phyloP scores from a whole-genome alignment of 2,329 filamentous ascomycete species.

The Cladosporium sp. region DNA sequence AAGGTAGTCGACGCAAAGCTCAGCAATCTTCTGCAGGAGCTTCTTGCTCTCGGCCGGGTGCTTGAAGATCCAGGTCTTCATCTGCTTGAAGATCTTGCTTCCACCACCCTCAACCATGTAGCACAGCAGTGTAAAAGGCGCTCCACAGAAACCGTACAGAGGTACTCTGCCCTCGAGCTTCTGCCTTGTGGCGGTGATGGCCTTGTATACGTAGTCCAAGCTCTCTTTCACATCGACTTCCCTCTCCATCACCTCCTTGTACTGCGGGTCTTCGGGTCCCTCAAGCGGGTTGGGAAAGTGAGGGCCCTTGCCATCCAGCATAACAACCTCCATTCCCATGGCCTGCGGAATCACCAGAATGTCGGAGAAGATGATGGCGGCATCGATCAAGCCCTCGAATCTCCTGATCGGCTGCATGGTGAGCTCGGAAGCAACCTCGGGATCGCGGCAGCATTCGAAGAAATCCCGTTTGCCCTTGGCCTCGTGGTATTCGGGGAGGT shows the following conservation, averaged over 20 bases:
- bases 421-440: constrained; percentile 87
- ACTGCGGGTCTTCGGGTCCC: constrained; percentile 78
- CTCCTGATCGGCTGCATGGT: constrained; percentile 95
- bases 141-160: constrained; percentile 92
- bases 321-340: constrained; percentile 97
- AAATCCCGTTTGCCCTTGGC: constrained; percentile 90
- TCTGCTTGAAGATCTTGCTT: constrained; percentile 88
- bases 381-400: constrained; percentile 84
- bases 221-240: constrained; percentile 80
- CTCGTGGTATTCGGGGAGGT: constrained; percentile 96
- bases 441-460: constrained; percentile 93
- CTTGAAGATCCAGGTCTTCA: constrained; percentile 95
- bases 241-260: constrained; percentile 68
- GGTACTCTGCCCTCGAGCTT: constrained; percentile 88
- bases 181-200: constrained; percentile 83
- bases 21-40: constrained; percentile 84
- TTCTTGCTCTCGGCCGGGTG: constrained; percentile 76
- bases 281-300: constrained; percentile 84
- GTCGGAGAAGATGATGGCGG: constrained; percentile 98
- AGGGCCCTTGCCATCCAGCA: constrained; percentile 96
- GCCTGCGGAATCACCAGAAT: constrained; percentile 97
- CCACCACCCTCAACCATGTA: constrained; percentile 99
- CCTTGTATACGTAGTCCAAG: constrained; percentile 92
- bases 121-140: constrained; percentile 93
- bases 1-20: constrained; percentile 91